Conservation (phyloP, 2,329 filamentous ascomycete species). For the Colletotrichum sidae region DNA sequence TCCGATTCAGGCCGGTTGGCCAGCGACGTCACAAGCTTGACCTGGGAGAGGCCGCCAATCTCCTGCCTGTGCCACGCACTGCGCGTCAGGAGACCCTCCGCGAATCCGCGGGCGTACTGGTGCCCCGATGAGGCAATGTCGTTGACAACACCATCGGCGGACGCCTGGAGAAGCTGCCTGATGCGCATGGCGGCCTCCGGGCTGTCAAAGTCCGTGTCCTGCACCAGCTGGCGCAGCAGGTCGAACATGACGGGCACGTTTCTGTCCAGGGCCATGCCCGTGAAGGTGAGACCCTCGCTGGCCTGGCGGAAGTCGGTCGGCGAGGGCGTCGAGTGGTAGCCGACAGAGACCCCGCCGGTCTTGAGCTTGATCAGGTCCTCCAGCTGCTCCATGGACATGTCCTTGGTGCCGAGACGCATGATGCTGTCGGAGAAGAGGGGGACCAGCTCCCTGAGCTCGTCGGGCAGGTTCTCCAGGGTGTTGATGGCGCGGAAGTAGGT, state of each 20-base stretch:
- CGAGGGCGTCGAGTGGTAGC: conserved; percentile 84
- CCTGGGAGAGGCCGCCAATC: conserved; percentile 89
- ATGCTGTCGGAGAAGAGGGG: conserved; percentile 93
- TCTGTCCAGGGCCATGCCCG: conserved; percentile 87
- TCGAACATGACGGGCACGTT: conserved; percentile 94
- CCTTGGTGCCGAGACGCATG: conserved; percentile 91
- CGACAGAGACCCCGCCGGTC: conserved; percentile 89
- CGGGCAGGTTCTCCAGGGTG: conserved; percentile 80
- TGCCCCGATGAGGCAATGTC: conserved; percentile 93
- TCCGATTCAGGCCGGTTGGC: conserved; percentile 78
- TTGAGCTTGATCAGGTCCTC: conserved; percentile 97
- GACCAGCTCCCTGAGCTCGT: conserved; percentile 85
- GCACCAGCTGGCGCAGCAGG: conserved; percentile 81
- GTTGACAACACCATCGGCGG: conserved; percentile 90
- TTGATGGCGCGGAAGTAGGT: conserved; percentile 96
- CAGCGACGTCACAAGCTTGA: conserved; percentile 84
- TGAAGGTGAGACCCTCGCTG: conserved; percentile 85
- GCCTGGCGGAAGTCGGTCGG: conserved; percentile 77
- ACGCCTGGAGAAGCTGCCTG: conserved; percentile 85
- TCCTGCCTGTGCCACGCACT: conserved; percentile 82
- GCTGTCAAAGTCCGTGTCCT: conserved; percentile 91
- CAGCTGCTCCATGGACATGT: conserved; percentile 91
- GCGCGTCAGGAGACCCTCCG: conserved; percentile 81
- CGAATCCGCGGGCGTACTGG: conserved; percentile 84
- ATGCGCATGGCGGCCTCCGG: conserved; percentile 85